These are phyloP conservation scores for Calonectria honghensis DNA, from an alignment of 2,329 filamentous ascomycete genomes.

Conservation along the genomic window DNA sequence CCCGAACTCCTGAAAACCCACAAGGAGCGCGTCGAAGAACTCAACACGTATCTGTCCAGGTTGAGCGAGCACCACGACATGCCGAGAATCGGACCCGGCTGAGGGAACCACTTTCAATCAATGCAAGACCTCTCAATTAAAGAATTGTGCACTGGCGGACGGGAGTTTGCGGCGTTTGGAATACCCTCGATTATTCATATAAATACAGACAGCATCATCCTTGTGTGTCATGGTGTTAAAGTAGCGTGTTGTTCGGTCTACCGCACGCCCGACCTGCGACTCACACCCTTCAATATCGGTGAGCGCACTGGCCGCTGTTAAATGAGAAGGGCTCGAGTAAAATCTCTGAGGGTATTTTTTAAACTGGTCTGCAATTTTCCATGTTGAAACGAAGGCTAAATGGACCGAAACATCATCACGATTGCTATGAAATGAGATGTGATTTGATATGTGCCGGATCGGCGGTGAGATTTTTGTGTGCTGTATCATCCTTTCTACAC, in stretches of 20 bases:
- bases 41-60: constrained; percentile 94
- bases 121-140: not conserved
- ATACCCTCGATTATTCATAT: constrained; percentile 49
- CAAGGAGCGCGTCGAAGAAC: constrained; percentile 95
- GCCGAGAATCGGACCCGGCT: constrained; percentile 80
- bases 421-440: not conserved
- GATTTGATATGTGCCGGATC: constrained; percentile 31
- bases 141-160: not conserved
- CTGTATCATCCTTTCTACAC: constrained; percentile 51
- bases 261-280: not conserved
- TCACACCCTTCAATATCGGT: constrained; percentile 8
- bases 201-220: constrained; percentile 21
- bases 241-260: not conserved
- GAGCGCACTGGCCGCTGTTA: constrained; percentile 11
- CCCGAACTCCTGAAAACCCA: constrained; percentile 95
- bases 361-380: not conserved
- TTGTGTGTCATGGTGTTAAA: not conserved
- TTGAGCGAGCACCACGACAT: constrained; percentile 99
- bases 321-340: not conserved
- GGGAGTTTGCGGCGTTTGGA: constrained; percentile 54
- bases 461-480: constrained; percentile 37
- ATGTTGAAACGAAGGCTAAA: not conserved
- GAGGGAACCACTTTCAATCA: constrained; percentile 37
- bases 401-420: not conserved
- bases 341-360: constrained; percentile 1